Evolutionary conservation across 2,329 filamentous ascomycete species (phyloP).

Genomic region (Fusarium temperatum): DNA sequence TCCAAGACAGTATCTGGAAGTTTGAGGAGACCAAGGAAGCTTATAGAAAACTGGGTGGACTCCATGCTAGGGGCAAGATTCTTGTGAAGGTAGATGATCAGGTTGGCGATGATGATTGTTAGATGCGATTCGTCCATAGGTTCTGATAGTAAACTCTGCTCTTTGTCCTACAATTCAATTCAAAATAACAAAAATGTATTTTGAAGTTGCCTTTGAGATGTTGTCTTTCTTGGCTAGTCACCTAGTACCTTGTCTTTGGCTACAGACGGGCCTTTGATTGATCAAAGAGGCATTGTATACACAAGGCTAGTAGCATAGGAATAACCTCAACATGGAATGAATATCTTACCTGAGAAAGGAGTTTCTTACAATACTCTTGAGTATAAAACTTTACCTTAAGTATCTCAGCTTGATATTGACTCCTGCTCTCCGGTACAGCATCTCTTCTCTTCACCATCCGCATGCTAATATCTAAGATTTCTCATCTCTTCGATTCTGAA

Average conservation of each 20-base stretch:
- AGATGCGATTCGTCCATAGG: background rate
- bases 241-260: background rate
- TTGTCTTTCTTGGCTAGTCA: background rate
- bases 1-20: background rate
- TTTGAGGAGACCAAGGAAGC: background rate
- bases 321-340: background rate
- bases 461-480: too few relatives aligned
- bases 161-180: background rate
- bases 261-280: background rate
- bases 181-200: background rate
- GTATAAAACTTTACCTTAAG: background rate
- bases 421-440: background rate
- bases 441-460: background rate
- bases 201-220: background rate
- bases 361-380: too few relatives aligned
- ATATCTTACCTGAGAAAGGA: rapidly evolving
- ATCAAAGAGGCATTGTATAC: background rate
- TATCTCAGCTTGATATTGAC: background rate
- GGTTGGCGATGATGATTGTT: conserved; percentile 38
- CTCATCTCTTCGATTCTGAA: background rate
- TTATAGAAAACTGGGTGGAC: background rate
- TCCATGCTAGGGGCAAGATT: conserved; percentile 51
- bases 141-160: background rate
- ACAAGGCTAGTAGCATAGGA: background rate
- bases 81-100: conserved; percentile 46